Evolutionary conservation across 108 stramenopile genomes (phyloP).

Genomic region (Cyclotella atomus): DNA sequence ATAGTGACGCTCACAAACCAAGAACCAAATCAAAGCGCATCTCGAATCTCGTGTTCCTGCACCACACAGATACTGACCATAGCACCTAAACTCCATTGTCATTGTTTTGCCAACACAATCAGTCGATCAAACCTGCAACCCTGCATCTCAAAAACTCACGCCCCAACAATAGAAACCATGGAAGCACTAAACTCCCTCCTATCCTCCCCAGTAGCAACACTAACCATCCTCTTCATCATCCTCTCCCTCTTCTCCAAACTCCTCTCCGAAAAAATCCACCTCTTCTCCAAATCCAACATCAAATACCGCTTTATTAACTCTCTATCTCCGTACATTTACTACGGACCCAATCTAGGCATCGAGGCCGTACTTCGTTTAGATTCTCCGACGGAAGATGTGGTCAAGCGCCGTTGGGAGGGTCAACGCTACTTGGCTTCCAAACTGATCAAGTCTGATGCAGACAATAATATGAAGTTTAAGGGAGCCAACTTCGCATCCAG

Average conservation of each 20-base stretch:
- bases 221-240: slow-evolving; percentile 33
- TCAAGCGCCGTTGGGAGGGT: slow-evolving; percentile 26
- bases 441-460: slow-evolving; percentile 2
- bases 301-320: slow-evolving; percentile 49
- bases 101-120: not conserved
- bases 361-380: slow-evolving; percentile 35
- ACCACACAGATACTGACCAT: not conserved
- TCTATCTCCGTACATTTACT: slow-evolving; percentile 51
- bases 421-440: slow-evolving; percentile 44
- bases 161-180: slow-evolving; percentile 1
- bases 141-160: not conserved
- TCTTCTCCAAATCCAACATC: slow-evolving; percentile 42
- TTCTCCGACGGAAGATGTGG: slow-evolving; percentile 25
- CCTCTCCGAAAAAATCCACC: slow-evolving; percentile 31
- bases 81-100: not conserved
- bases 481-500: slow-evolving; percentile 24
- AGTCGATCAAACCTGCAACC: too few relatives aligned
- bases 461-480: not conserved
- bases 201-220: slow-evolving; percentile 11
- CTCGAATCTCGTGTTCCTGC: too few relatives aligned
- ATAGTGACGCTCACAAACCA: too few relatives aligned
- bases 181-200: slow-evolving; percentile 10
- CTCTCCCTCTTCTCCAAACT: slow-evolving; percentile 31
- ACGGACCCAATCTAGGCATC: slow-evolving; percentile 52
- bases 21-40: too few relatives aligned